Base-by-base conservation (phyloP, 2,329 filamentous ascomycete species). In the Tolypocladium paradoxum region DNA sequence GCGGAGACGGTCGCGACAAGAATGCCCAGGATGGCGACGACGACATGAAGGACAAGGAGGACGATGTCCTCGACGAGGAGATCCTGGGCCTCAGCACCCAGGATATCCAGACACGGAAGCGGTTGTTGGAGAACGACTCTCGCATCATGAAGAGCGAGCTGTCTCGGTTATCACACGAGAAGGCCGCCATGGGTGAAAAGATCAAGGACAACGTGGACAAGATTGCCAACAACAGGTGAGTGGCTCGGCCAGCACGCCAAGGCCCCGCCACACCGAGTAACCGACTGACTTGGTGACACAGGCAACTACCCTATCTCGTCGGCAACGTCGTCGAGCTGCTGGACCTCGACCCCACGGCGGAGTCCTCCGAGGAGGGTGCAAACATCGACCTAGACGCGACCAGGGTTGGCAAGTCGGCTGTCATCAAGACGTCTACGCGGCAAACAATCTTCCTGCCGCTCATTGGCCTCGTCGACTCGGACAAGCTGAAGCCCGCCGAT, bases 151-250 rank as follows among this genome's bases (percentile, higher is more conserved):
- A 88, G 79, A 96, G 90, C 78, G 93, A 99, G 73, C 90, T 84
- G 64, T 91, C 96, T 68, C 86, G 93, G 62, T 78, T 99, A 74
- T 87, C 87, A 64, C 93, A 99, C 65, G 93, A 99, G 75, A 96
- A 96, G 76, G 84, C 87, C 49, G 85, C 89, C 49, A 99, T 99
- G 93, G 84, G 85, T 54, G 92, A 97, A 72, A 97, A 96, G 78
- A 97, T 99, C 72, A 97, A 96, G 79, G 93, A 99, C 69, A 99
- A 99, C 67, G 76, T 89, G 65, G 95, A 99, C 62, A 99, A 99
- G 82, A 99, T 99, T 65, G 91, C 95, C 61, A 97, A 99, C 74
- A 99, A 99, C 77, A 83, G 90, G 91, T 95, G 76, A 61, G 78
- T 38, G 6, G 31, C 18, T n/a, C 18, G 7, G 43, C 27, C 29